Conservation (phyloP, 495 filamentous ascomycete genomes). For the Copromyces sp. region DNA sequence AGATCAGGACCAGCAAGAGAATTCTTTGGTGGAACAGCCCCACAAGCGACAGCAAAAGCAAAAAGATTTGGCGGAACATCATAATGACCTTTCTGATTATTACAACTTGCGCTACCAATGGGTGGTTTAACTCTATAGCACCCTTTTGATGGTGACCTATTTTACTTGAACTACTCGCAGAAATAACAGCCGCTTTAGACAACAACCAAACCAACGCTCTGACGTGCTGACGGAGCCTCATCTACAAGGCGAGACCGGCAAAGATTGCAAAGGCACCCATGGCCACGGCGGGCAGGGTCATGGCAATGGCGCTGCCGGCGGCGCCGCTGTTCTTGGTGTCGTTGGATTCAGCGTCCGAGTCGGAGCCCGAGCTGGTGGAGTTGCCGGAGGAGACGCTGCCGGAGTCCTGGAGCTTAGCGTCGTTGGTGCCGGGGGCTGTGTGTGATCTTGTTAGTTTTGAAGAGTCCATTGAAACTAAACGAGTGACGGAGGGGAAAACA, state of each 20-base stretch:
- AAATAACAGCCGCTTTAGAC: not conserved
- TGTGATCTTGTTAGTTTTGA: slow-evolving; percentile 10
- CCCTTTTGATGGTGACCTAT: not conserved
- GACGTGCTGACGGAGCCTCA: not conserved
- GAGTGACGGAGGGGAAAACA: not conserved
- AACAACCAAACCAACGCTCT: not conserved
- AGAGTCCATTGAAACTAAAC: not conserved
- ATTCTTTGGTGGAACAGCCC: not conserved
- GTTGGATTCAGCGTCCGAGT: not conserved
- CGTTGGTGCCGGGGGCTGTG: slow-evolving; percentile 13
- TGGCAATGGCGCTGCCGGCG: slow-evolving; percentile 3
- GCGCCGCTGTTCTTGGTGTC: slow-evolving; percentile 11
- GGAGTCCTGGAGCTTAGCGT: not conserved
- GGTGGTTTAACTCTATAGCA: not conserved
- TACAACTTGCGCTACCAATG: not conserved
- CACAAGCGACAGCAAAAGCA: not conserved
- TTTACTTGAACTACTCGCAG: not conserved
- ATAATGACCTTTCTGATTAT: not conserved
- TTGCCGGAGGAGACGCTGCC: not conserved
- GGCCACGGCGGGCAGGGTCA: slow-evolving; percentile 9
- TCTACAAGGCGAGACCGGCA: slow-evolving; percentile 14
- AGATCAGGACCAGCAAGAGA: not conserved
- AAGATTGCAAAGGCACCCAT: slow-evolving; percentile 19
- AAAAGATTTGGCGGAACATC: not conserved
- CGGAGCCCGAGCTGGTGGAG: not conserved